Evolutionary conservation across 2,329 filamentous ascomycete species (phyloP), one percentile per base, ranked within the genome.

Genomic region (Aspergillus fijiensis): DNA sequence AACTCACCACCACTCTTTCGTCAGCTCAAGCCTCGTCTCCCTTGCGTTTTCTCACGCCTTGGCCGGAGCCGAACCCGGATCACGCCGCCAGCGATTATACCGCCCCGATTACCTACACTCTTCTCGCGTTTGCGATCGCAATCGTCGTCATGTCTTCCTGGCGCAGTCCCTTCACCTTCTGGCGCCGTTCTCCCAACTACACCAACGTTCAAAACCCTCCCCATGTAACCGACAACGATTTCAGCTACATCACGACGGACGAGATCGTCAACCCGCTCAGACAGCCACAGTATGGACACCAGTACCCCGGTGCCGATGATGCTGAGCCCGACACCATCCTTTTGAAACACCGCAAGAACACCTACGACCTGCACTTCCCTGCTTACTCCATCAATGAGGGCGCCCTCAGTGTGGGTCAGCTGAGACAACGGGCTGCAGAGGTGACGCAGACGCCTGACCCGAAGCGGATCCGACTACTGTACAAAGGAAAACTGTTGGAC

Each of bases 381-480:
- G 73, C 80, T 23, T 82, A 78, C 63, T 74, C 79, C 9, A 81
- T 82, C 67, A 76, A 76, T 57, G 80, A 82, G 61, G 78, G 77
- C 9, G 66, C 67, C 16, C 66, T 81, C 50, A 78, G 71, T 27
- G 73, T 82, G 33, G 74, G 76, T 29, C 71, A 78, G 19, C 63
- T 82, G 47, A 70, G 80, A 49, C 67, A 73, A 45, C 67, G 70
- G 5, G 78, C 79, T 12, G 80, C 77, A 1, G 66, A 71, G 39
- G 69, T 70, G 59, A 73, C 76, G 16, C 71, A 71, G 14, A 73
- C 74, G 7, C 59, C 65, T 3, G 69, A 79, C 54, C 70, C 74
- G 14, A 67, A 74, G 45, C 72, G 74, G 25, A 70, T 82, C 59
- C 76, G 75, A 57, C 62, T 82, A 39, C 69, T 82, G 4, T 82